Evolutionary conservation across 2,329 filamentous ascomycete genomes (phyloP).

Genomic region (Colletotrichum coccodes): DNA sequence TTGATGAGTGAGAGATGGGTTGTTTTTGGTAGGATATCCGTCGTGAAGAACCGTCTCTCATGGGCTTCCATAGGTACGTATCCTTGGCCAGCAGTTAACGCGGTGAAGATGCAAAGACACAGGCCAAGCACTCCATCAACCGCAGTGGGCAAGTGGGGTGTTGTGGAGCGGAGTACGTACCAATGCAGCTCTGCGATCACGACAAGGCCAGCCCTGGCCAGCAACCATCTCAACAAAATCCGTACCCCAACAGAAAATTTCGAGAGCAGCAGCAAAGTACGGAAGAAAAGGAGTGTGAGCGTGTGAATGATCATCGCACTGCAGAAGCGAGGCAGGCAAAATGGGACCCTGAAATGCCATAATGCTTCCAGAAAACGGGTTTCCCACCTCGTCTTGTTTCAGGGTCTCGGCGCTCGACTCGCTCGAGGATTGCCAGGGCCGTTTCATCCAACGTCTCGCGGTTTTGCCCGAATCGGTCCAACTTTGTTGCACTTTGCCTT

Average conservation of each 20-base stretch:
- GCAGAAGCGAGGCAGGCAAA: conserved; percentile 22
- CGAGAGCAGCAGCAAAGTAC: conserved; percentile 1
- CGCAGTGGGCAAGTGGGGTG: conserved; percentile 9
- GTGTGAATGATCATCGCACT: neutral
- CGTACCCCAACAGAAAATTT: conserved; percentile 32
- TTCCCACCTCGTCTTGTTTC: conserved; percentile 29
- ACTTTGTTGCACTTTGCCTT: neutral
- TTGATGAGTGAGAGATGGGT: neutral
- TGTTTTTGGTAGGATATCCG: neutral
- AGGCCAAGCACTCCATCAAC: neutral
- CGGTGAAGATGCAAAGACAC: neutral
- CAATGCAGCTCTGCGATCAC: conserved; percentile 1
- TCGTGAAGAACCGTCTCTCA: neutral
- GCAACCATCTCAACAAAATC: conserved; percentile 29
- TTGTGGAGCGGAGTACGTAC: conserved; percentile 15
- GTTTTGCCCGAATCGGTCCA: conserved; percentile 23
- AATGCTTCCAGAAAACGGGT: conserved; percentile 30
- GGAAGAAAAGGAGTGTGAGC: neutral
- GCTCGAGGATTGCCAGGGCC: neutral
- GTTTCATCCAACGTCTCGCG: conserved; percentile 29
- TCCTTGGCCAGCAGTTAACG: neutral
- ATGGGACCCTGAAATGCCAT: conserved; percentile 18
- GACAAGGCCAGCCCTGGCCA: conserved; percentile 30
- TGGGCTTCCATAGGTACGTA: conserved; percentile 8
- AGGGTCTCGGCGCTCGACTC: conserved; percentile 8